Evolutionary conservation across 2,329 filamentous ascomycete genomes (phyloP).

Genomic region (Aspergillus thermomutatus): DNA sequence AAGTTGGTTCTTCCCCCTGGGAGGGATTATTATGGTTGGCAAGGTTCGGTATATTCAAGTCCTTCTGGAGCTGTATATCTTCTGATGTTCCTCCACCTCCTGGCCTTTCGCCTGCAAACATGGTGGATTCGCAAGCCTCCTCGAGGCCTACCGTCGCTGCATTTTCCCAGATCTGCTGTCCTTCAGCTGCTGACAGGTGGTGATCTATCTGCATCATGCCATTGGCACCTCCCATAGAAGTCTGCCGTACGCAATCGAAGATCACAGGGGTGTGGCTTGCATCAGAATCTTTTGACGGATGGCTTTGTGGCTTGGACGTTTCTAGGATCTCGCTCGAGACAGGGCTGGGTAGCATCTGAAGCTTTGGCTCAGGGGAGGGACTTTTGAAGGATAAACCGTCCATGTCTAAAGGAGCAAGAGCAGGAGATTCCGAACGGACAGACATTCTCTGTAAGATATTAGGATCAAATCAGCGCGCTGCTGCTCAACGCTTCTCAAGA

Average conservation of each 20-base stretch:
- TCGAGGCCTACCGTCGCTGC: neutral
- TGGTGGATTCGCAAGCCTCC: neutral
- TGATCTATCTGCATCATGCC: neutral
- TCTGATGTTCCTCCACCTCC: neutral
- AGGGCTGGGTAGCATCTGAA: constrained; percentile 13
- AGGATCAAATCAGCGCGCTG: neutral
- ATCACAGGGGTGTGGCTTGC: neutral
- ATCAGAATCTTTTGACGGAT: neutral
- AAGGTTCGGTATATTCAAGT: neutral
- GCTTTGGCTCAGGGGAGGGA: neutral
- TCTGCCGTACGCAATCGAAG: neutral
- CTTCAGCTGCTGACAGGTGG: neutral
- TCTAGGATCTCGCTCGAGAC: neutral
- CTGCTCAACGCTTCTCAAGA: constrained; percentile 9
- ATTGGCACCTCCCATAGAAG: neutral
- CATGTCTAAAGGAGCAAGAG: constrained; percentile 2
- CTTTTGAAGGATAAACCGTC: neutral
- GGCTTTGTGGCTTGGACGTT: neutral
- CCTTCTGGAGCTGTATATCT: neutral
- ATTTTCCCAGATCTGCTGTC: neutral
- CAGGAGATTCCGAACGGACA: neutral
- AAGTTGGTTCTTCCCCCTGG: neutral
- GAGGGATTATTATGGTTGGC: neutral
- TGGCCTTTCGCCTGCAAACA: neutral
- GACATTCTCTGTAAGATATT: neutral